Conservation (phyloP, 176 grass and related monocot genomes). For the Musa acuminata region DNA sequence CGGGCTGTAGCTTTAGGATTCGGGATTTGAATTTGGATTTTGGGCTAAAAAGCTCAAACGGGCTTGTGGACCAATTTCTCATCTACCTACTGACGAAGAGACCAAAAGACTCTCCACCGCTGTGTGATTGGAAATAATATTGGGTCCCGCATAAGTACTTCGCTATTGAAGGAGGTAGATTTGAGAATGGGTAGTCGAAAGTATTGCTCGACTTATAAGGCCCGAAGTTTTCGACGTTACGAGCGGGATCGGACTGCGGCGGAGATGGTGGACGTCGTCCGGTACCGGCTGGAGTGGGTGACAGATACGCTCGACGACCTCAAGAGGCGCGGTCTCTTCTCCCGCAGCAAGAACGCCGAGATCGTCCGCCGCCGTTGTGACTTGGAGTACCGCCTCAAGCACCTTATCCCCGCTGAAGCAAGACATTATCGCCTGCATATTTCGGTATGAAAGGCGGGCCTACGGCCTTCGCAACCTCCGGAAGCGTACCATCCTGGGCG, state of each 20-base stretch:
- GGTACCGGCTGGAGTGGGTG: constrained; percentile 79
- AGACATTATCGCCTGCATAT: constrained; percentile 61
- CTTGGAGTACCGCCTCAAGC: constrained; percentile 78
- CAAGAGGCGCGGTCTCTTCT: constrained; percentile 66
- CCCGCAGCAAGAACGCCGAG: constrained; percentile 45
- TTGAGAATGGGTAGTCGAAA: no score
- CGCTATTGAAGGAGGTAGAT: no score
- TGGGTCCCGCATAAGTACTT: no score
- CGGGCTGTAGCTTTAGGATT: no score
- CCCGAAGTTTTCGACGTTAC: not conserved
- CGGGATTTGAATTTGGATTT: no score
- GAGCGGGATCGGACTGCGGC: no score
- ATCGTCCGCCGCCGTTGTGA: constrained; percentile 64
- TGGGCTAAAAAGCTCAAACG: no score
- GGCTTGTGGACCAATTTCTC: no score
- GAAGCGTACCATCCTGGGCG: constrained; percentile 53
- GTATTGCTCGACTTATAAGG: not conserved
- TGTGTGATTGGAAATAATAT: no score
- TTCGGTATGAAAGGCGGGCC: constrained; percentile 47
- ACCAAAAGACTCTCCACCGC: no score
- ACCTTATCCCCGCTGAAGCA: constrained; percentile 48
- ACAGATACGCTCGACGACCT: constrained; percentile 76
- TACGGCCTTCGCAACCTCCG: constrained; percentile 55
- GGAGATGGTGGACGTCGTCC: constrained; percentile 65
- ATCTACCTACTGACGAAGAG: no score